A percentile compares a stretch with the other conserved stretches of the same genome.
These are phyloP conservation scores for Intubia oerlemansii DNA, from an alignment of 2,329 filamentous ascomycete genomes.

Conservation along the genomic window DNA sequence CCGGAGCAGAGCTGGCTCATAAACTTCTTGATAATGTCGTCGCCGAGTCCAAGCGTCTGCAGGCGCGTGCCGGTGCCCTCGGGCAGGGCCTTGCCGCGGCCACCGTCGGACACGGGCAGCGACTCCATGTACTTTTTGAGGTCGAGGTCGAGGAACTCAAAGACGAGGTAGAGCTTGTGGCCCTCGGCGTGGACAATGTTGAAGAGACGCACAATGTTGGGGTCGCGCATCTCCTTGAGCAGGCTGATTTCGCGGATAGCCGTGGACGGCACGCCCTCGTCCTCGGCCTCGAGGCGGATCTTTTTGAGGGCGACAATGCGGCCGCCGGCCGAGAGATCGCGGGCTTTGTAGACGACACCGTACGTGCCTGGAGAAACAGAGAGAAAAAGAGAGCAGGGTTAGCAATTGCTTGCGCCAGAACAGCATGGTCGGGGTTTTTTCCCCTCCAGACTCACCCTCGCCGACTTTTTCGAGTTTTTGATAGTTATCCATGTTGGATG, in stretches of 20 bases:
- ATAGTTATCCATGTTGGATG: conserved; percentile 76
- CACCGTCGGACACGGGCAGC: conserved; percentile 58
- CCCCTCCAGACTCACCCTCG: conserved; percentile 47
- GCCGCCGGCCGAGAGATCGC: conserved; percentile 54
- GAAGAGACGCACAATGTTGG: conserved; percentile 63
- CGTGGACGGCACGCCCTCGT: conserved; percentile 75
- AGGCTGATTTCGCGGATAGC: conserved; percentile 83
- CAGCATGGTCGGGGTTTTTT: too few relatives aligned
- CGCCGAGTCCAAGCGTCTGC: conserved; percentile 47
- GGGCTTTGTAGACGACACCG: conserved; percentile 80
- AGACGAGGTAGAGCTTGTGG: conserved; percentile 78
- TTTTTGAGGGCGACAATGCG: conserved; percentile 83
- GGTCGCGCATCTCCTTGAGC: conserved; percentile 79
- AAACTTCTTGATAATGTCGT: conserved; percentile 75
- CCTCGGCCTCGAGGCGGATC: conserved; percentile 77
- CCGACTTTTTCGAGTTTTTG: conserved; percentile 86
- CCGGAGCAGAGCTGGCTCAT: conserved; percentile 70
- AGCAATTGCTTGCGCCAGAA: too few relatives aligned
- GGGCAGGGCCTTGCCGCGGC: conserved; percentile 59
- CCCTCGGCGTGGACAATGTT: conserved; percentile 87
- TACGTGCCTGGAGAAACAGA: conserved; percentile 48
- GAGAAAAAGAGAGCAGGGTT: background rate
- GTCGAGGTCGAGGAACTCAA: conserved; percentile 72
- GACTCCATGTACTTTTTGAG: conserved; percentile 92
- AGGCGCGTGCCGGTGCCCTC: conserved; percentile 46